These are phyloP conservation scores for Stephanodiscus minutulus DNA, from an alignment of 108 stramenopile species.

Conservation along the genomic window DNA sequence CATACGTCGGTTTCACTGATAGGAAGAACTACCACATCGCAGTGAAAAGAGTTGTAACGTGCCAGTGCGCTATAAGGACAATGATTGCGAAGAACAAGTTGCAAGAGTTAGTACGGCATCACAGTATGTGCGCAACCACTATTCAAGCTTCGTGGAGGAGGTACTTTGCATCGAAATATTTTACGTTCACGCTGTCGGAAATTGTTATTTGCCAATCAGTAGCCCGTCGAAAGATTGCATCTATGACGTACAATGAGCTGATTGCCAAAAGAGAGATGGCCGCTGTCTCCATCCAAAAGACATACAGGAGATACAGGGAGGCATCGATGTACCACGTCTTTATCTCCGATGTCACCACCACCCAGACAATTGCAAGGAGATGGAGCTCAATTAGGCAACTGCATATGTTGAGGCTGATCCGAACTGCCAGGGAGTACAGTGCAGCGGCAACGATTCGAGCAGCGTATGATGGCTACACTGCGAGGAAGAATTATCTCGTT, in stretches of 20 bases:
- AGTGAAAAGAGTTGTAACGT: neutral
- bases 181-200: conserved; percentile 60
- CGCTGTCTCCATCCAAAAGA: conserved; percentile 45
- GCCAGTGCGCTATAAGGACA: neutral
- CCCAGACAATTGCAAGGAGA: conserved; percentile 17
- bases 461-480: too few relatives aligned
- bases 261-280: conserved; percentile 42
- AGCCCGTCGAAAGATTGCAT: conserved; percentile 39
- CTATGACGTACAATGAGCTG: neutral
- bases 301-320: conserved; percentile 3
- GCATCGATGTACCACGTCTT: neutral
- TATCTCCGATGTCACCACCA: neutral
- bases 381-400: neutral
- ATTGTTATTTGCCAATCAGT: conserved; percentile 64
- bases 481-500: neutral
- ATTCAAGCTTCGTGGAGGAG: conserved; percentile 43
- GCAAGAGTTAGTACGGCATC: neutral
- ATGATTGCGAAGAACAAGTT: neutral
- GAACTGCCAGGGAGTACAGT: too few relatives aligned
- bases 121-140: conserved; percentile 19
- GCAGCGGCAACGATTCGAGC: too few relatives aligned
- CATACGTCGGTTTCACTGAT: conserved; percentile 13
- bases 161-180: conserved; percentile 54
- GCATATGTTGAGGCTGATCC: neutral
- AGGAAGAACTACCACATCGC: conserved; percentile 14